These are phyloP conservation scores for Debaryomyces prosopidis DNA, from an alignment of 805 yeast genomes.

Conservation along the genomic window DNA sequence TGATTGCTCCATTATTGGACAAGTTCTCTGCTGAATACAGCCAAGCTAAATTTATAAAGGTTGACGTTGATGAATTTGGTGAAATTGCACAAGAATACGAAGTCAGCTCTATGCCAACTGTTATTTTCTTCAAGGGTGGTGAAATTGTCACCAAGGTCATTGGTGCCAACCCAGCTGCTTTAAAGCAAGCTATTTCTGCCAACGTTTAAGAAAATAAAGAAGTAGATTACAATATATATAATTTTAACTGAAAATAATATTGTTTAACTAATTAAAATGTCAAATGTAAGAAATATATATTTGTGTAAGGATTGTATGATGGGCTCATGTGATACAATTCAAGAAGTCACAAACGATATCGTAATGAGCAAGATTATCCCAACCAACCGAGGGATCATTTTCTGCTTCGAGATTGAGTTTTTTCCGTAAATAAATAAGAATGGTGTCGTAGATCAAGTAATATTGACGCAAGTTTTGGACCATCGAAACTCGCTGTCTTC, in stretches of 20 bases:
- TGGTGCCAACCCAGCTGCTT: slow-evolving; percentile 88
- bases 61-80: slow-evolving; percentile 86
- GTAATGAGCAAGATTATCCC: slow-evolving; percentile 10
- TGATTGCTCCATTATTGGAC: slow-evolving; percentile 91
- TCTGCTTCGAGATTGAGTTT: background rate
- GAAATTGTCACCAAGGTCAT: slow-evolving; percentile 73
- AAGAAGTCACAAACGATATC: slow-evolving; percentile 13
- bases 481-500: slow-evolving; percentile 57
- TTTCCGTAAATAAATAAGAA: slow-evolving; percentile 7
- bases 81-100: slow-evolving; percentile 70
- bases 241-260: background rate
- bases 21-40: slow-evolving; percentile 70
- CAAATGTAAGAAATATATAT: too few species aligned
- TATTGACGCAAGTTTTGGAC: slow-evolving; percentile 59
- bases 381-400: background rate
- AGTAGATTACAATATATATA: background rate
- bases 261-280: too few species aligned
- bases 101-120: slow-evolving; percentile 59
- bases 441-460: slow-evolving; percentile 47
- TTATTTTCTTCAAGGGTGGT: slow-evolving; percentile 80
- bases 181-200: slow-evolving; percentile 65
- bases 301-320: too few species aligned
- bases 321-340: background rate
- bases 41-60: slow-evolving; percentile 76
- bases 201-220: slow-evolving; percentile 39